These are phyloP conservation scores for Saccharum officinarum DNA, from an alignment of 176 grass and related monocot genomes.

Conservation along the genomic window DNA sequence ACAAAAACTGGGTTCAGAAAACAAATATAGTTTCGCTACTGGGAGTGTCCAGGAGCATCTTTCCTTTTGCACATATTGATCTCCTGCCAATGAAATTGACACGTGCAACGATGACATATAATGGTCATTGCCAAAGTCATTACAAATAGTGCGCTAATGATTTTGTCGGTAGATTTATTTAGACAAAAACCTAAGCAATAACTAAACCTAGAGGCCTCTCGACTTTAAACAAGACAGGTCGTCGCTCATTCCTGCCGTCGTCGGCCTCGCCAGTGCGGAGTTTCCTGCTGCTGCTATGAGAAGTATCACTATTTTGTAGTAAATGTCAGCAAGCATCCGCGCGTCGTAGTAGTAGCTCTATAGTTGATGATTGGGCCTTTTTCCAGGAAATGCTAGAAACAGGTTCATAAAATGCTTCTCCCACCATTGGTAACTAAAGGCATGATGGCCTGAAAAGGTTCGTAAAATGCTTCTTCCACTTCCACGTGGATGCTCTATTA, in stretches of 20 bases:
- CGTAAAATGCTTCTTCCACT: background rate
- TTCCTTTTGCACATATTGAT: background rate
- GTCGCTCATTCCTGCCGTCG: no score
- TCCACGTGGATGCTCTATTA: conserved; percentile 11
- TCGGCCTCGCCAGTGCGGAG: background rate
- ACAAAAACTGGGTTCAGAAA: no score
- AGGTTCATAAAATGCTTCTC: background rate
- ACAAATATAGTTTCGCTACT: no score
- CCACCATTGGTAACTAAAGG: background rate
- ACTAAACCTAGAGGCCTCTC: background rate
- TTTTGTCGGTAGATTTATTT: background rate
- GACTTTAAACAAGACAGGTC: background rate
- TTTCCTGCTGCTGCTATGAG: background rate
- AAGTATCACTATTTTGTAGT: no score
- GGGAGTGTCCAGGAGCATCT: no score
- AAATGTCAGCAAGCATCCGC: no score
- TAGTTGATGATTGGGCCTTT: background rate
- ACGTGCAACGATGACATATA: background rate
- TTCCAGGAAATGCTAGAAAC: no score
- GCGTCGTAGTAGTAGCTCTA: background rate
- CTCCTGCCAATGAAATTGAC: background rate
- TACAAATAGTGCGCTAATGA: background rate
- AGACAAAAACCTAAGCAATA: background rate
- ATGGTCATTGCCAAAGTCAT: background rate
- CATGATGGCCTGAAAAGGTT: no score